Evolutionary conservation across 306 rosid species (phyloP).

Genomic region (Malus orientalis): DNA sequence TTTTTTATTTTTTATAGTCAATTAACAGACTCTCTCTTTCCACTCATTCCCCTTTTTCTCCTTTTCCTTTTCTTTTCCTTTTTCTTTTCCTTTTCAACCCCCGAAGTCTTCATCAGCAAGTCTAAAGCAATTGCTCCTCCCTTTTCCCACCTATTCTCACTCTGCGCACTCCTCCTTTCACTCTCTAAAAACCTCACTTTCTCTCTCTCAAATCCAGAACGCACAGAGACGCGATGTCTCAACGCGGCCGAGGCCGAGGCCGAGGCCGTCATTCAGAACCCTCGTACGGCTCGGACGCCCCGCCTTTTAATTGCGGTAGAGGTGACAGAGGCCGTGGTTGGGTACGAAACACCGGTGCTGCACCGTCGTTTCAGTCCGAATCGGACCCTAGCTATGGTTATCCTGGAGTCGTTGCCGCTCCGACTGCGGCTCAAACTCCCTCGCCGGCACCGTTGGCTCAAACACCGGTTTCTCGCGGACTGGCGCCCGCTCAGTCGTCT

Average conservation of each 20-base stretch:
- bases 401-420: neutral
- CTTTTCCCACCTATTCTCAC: neutral
- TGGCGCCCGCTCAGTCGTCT: neutral
- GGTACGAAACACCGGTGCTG: slow-evolving; percentile 2
- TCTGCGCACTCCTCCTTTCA: neutral
- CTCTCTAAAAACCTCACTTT: neutral
- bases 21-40: neutral
- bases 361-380: neutral
- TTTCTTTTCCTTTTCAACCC: neutral
- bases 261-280: neutral
- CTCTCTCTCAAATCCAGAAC: neutral
- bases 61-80: too few relatives aligned
- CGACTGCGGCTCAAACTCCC: neutral
- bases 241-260: slow-evolving; percentile 7
- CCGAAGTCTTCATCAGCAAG: neutral
- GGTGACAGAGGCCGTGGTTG: neutral
- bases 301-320: neutral
- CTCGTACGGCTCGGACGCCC: slow-evolving; percentile 8
- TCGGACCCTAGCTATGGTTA: neutral
- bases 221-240: slow-evolving; percentile 9
- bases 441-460: neutral
- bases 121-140: neutral
- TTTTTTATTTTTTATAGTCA: too few relatives aligned
- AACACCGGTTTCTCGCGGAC: neutral
- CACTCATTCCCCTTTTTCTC: too few relatives aligned